Conservation (phyloP, 2,329 filamentous ascomycete species). For the Aspergillus sclerotialis region DNA sequence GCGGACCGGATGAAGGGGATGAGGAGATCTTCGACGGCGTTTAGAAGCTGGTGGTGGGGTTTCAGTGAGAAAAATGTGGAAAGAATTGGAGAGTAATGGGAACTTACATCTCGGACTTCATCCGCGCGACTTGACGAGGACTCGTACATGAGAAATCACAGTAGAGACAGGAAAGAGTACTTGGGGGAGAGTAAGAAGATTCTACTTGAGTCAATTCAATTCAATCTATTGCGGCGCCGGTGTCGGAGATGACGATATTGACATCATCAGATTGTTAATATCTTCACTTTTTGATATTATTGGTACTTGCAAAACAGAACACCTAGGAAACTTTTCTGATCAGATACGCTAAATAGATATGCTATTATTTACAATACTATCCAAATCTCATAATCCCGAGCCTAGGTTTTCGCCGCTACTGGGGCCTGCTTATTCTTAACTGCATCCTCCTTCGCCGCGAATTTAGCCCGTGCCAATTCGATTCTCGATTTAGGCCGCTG, state of each 20-base stretch:
- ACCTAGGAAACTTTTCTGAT: no score
- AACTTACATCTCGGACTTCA: constrained; percentile 37
- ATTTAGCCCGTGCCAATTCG: constrained; percentile 52
- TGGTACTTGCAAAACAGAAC: no score
- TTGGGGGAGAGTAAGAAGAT: no score
- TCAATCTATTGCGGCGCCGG: no score
- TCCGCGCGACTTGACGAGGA: constrained; percentile 26
- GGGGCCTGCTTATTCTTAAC: constrained; percentile 10
- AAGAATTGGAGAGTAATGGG: constrained; percentile 1
- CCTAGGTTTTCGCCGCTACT: constrained; percentile 9
- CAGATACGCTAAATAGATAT: background rate
- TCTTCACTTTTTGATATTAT: no score
- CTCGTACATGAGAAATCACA: constrained; percentile 14
- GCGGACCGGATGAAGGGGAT: constrained; percentile 40
- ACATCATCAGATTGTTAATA: no score
- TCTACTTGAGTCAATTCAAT: constrained; percentile 10
- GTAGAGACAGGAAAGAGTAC: background rate
- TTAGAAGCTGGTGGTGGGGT: constrained; percentile 23
- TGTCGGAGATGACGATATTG: no score
- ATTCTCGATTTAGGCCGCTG: constrained; percentile 44
- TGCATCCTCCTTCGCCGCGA: constrained; percentile 37
- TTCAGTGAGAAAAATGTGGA: background rate
- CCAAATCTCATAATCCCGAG: no score
- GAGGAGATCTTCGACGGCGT: constrained; percentile 36
- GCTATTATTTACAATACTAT: no score